phyloP scores from a whole-genome alignment of 225 moss, liverwort and hornwort species.

The Antitrichia curtipendula region DNA sequence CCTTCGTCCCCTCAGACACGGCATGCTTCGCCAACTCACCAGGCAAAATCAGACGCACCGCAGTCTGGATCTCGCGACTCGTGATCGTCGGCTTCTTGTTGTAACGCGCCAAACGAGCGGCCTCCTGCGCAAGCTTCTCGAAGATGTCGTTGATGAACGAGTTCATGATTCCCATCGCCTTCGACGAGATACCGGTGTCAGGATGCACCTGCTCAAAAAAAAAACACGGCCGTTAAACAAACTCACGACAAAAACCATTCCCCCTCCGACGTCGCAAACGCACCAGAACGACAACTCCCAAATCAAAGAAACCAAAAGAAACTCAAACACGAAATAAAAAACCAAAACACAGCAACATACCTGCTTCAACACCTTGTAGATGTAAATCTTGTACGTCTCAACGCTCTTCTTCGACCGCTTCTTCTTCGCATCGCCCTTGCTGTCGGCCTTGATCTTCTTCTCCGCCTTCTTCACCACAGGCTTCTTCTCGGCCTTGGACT shows the following conservation, averaged over 20 bases:
- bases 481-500: no score
- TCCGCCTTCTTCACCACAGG: no score
- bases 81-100: constrained; percentile 14
- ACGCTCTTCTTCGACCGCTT: not conserved
- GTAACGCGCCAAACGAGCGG: not conserved
- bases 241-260: no score
- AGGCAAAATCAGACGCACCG: not conserved
- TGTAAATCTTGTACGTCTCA: not conserved
- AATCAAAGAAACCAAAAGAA: no score
- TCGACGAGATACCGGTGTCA: not conserved
- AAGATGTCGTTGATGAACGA: not conserved
- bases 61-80: not conserved
- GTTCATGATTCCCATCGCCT: constrained; percentile 17
- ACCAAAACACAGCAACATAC: rapidly evolving
- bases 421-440: not conserved
- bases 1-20: constrained; percentile 4
- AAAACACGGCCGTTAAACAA: not conserved
- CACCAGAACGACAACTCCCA: no score
- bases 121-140: not conserved
- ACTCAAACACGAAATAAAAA: rapidly evolving
- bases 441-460: not conserved
- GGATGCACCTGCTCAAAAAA: not conserved
- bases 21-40: constrained; percentile 14
- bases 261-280: not conserved
- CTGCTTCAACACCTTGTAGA: not conserved